Base-by-base conservation (phyloP, 345 rosid species). In the Bruguiera gymnorhiza region DNA sequence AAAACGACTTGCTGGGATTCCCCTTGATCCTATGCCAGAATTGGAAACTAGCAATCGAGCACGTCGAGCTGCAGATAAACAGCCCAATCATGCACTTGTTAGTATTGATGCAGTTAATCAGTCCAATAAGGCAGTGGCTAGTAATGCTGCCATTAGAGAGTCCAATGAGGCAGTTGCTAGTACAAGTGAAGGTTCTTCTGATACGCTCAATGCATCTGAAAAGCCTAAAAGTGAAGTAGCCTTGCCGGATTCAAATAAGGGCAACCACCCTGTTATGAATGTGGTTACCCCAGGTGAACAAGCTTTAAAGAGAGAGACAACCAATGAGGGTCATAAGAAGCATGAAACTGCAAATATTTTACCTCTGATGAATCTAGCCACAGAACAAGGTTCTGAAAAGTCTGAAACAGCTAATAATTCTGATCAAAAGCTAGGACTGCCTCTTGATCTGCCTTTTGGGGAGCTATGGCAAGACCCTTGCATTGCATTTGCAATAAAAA, bases 401-500 rank as follows among this genome's bases (percentile, higher is more conserved):
- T 65, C 63, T 48, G 75, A 63, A 73, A 70, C 58, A 11, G 73
- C 32, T 34, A 36, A 23, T 63, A 63, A 29, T 16, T 70, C 69
- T 56, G 83, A 73, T 62, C 80, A 58, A 69, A 67, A 78, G 79
- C 66, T 73, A 9, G 78, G 34, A 31, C 59, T 48, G 24, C 36
- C 76, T 27, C 56, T 82, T 52, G 87, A 88, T 74, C 72, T 82
- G 55, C 87, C 92, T 48, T 85, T 89, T 24, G 87, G 82, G n/a
- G 97, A 89, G 78, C 70, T 95, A 65, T 85, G 93, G 79, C 76
- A 83, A 46, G 99, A 95, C 72, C 98, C 99, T 39, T 95, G 99
- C 84, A 95, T 95, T 23, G 99, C 96, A 56, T 95, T 95, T 82
- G 99, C 99, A 56, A 90, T 95, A 56, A 83, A 86, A 83, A 94